Percentiles rank a stretch among this genome's conserved stretches.
These are phyloP conservation scores for Radiomyces spectabilis DNA, from an alignment of 192 early-diverging fungal species.

Conservation along the genomic window DNA sequence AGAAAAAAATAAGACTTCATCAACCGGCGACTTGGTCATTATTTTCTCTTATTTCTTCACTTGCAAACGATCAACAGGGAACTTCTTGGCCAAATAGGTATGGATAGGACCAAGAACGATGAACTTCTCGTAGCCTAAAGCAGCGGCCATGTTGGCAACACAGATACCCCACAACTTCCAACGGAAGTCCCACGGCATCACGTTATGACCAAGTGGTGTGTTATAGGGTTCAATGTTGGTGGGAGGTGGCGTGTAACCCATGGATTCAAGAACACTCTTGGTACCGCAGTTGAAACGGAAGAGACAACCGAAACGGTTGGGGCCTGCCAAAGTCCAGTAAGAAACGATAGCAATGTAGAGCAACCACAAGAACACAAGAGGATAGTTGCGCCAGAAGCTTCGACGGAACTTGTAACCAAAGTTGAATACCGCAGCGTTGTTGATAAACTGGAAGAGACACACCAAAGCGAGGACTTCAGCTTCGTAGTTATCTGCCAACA, in stretches of 20 bases:
- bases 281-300: constrained; percentile 47
- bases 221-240: constrained; percentile 45
- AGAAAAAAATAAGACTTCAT: too few species aligned
- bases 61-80: constrained; percentile 33
- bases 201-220: constrained; percentile 49
- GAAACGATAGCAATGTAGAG: constrained; percentile 47
- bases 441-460: constrained; percentile 59
- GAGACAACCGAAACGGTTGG: constrained; percentile 59
- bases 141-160: constrained; percentile 36
- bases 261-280: constrained; percentile 6
- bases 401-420: constrained; percentile 58
- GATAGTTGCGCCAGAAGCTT: constrained; percentile 50
- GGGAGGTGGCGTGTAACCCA: constrained; percentile 10
- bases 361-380: constrained; percentile 43
- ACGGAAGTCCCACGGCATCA: constrained; percentile 48
- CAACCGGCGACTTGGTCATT: too few species aligned
- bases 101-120: constrained; percentile 42
- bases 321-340: constrained; percentile 48
- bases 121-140: constrained; percentile 36
- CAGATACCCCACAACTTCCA: constrained; percentile 46
- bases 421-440: constrained; percentile 57
- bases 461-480: constrained; percentile 46
- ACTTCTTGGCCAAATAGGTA: constrained; percentile 31
- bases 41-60: too few species aligned
- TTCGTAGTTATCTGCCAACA: constrained; percentile 71